Evolutionary conservation across 768 basidiomycete genomes (phyloP).

Genomic region (Pholiota conissans): DNA sequence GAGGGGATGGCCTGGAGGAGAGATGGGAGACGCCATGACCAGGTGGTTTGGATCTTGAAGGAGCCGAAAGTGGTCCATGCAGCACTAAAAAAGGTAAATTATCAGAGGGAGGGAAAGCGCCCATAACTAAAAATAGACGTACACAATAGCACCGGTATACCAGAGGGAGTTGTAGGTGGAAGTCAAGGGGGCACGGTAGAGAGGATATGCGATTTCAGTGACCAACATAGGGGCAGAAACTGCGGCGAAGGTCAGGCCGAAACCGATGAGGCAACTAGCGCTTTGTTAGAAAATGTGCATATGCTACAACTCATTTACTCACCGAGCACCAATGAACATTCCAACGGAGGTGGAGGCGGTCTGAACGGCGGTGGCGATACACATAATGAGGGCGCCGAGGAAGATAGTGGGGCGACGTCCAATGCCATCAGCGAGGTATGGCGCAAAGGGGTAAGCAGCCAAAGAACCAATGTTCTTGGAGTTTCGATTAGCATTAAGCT

Average conservation of each 20-base stretch:
- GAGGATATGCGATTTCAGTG: constrained; percentile 83
- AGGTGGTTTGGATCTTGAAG: constrained; percentile 63
- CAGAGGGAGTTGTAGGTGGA: constrained; percentile 83
- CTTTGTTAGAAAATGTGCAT: background rate
- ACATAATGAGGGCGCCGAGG: constrained; percentile 72
- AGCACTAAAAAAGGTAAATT: constrained; percentile 37
- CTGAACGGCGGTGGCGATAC: constrained; percentile 65
- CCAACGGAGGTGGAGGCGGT: constrained; percentile 69
- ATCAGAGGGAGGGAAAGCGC: background rate
- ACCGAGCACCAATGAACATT: constrained; percentile 83
- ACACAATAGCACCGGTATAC: constrained; percentile 84
- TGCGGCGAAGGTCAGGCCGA: constrained; percentile 73
- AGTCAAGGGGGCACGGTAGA: constrained; percentile 78
- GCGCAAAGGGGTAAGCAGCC: constrained; percentile 68
- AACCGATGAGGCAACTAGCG: constrained; percentile 66
- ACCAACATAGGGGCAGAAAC: constrained; percentile 83
- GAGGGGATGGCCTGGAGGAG: constrained; percentile 71
- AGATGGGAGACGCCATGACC: constrained; percentile 86
- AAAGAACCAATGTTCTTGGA: constrained; percentile 67
- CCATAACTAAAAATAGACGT: constrained; percentile 23
- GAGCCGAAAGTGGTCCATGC: constrained; percentile 89
- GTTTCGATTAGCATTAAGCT: background rate
- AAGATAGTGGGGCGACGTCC: constrained; percentile 69
- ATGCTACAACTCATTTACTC: constrained; percentile 12
- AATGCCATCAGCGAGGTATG: constrained; percentile 70